Conservation (phyloP, 495 filamentous ascomycete genomes). For the Trichocladium antarcticum region DNA sequence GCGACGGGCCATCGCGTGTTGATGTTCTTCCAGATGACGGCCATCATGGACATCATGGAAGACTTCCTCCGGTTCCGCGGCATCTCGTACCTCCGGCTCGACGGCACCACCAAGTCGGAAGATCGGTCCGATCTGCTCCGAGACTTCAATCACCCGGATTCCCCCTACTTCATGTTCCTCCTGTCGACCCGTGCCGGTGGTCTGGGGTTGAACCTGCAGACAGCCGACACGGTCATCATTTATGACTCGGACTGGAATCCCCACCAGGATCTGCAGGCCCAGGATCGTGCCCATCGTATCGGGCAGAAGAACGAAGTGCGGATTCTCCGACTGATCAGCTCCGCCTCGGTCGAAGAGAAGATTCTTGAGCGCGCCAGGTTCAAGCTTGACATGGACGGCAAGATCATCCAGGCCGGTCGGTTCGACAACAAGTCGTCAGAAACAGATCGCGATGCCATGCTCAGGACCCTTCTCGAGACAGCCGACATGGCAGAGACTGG, state of each 20-base stretch:
- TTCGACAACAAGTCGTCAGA: slow-evolving; percentile 99
- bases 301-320: slow-evolving; percentile 99
- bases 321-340: slow-evolving; percentile 87
- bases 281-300: slow-evolving; percentile 99
- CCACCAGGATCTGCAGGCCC: slow-evolving; percentile 96
- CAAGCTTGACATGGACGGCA: slow-evolving; percentile 98
- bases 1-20: slow-evolving; percentile 80
- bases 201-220: slow-evolving; percentile 90
- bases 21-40: slow-evolving; percentile 99
- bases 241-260: slow-evolving; percentile 99
- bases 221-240: slow-evolving; percentile 97
- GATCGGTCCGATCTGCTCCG: slow-evolving; percentile 85
- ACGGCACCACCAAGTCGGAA: slow-evolving; percentile 94
- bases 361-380: slow-evolving; percentile 93
- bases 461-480: slow-evolving; percentile 80
- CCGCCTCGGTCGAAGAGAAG: slow-evolving; percentile 96
- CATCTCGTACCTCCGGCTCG: slow-evolving; percentile 77
- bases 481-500: slow-evolving; percentile 76
- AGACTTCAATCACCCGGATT: slow-evolving; percentile 78
- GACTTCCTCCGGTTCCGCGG: slow-evolving; percentile 82
- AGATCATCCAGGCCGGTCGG: slow-evolving; percentile 97
- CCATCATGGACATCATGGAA: slow-evolving; percentile 99
- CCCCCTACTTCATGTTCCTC: slow-evolving; percentile 93
- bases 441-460: slow-evolving; percentile 91
- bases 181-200: slow-evolving; percentile 98